A percentile compares a stretch with the other conserved stretches of the same genome.
Evolutionary conservation across 352 stramenopile genomes (phyloP).

Genomic region (Phytophthora cryptogea): DNA sequence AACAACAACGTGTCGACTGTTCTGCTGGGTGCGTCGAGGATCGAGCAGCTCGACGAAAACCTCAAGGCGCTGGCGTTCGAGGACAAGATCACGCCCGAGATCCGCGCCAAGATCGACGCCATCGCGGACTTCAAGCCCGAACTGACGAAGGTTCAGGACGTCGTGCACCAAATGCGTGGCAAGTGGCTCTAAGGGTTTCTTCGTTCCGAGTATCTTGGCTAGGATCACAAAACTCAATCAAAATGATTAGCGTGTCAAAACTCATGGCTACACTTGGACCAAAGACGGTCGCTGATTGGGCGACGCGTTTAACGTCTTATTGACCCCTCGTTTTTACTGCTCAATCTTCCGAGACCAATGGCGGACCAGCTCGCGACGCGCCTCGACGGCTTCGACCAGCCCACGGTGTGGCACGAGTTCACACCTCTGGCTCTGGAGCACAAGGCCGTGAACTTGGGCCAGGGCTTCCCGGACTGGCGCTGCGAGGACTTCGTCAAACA

Average conservation of each 20-base stretch:
- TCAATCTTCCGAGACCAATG: conserved; percentile 33
- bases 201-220: neutral
- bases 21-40: conserved; percentile 56
- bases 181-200: conserved; percentile 34
- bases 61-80: conserved; percentile 48
- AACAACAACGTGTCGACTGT: conserved; percentile 65
- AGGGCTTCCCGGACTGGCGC: conserved; percentile 95
- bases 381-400: conserved; percentile 74
- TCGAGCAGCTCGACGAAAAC: conserved; percentile 66
- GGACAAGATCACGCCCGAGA: conserved; percentile 59
- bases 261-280: too few species aligned
- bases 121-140: conserved; percentile 53
- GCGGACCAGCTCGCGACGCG: conserved; percentile 62
- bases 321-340: too few species aligned
- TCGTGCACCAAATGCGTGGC: conserved; percentile 37
- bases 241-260: too few species aligned
- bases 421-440: conserved; percentile 88
- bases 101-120: conserved; percentile 57
- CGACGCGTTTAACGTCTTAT: too few species aligned
- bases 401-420: conserved; percentile 89
- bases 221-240: neutral
- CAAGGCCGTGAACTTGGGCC: conserved; percentile 91
- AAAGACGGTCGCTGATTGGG: too few species aligned
- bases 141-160: conserved; percentile 34
- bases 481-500: conserved; percentile 95